Base-by-base conservation (phyloP, 345 rosid species). In the Bruguiera gymnorhiza region DNA sequence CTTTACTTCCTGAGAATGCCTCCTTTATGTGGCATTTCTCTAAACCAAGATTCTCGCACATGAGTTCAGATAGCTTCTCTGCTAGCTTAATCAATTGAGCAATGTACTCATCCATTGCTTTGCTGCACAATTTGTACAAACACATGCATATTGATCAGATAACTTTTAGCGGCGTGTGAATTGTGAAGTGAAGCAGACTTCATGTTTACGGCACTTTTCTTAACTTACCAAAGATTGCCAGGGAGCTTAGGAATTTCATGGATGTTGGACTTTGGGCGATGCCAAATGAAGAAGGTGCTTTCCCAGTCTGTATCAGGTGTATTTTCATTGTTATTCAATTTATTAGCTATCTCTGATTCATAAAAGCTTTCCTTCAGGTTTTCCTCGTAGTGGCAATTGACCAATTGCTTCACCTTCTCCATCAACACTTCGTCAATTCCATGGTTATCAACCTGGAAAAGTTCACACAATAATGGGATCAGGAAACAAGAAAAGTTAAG, bases 1-100 rank as follows among this genome's bases (percentile, higher is more conserved):
- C 96, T 66, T 74, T 75, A 1, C 62, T 62, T 64, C 97, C 97
- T 2, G 85, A 79, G 60, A 94, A 91, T 2, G 82, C 80, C 3
- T 84, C 69, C 74, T 80, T 86, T 75, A 88, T 84, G 75, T 77
- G 71, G 60, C 74, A 78, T 34, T 86, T 81, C 39, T 82, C 80
- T 62, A 93, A 81, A 31, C 91, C 86, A 59, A 93, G 98, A 70
- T 88, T 93, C 84, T 88, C 91, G 66, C 86, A 79, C 85, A 88
- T 87, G 76, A 88, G 84, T 63, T 84, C 87, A 1, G 95, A 84
- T 63, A 88, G 85, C 46, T 73, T 78, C 87, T 88, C 92, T 19
- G 92, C 88, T 10, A 93, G 81, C 67, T 80, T 76, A 39, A 89
- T 73, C 53, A 94, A 71, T 73, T 82, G 89, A 75, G 74, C 73